phyloP scores from a whole-genome alignment of 2,329 filamentous ascomycete species.

The Sporothrix humicola region DNA sequence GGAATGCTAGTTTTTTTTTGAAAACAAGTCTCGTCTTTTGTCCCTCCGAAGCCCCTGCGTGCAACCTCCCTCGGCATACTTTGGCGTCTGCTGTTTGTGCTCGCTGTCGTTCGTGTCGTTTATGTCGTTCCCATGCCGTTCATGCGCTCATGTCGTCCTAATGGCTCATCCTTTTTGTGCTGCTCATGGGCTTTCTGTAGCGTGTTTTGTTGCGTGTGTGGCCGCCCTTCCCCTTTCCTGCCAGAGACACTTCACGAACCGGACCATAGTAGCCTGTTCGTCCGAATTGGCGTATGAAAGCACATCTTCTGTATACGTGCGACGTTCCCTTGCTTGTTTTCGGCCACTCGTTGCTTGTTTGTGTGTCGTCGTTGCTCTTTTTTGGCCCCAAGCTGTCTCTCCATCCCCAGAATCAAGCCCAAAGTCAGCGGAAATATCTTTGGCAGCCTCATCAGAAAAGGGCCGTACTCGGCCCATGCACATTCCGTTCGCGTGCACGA shows the following conservation, averaged over 20 bases:
- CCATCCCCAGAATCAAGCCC: background rate
- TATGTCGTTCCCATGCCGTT: constrained; percentile 3
- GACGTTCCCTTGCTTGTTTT: constrained; percentile 1
- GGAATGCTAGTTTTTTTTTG: background rate
- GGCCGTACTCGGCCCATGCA: background rate
- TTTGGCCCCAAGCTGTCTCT: constrained; percentile 13
- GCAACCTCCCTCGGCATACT: background rate
- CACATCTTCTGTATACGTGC: background rate
- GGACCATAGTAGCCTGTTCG: constrained; percentile 18
- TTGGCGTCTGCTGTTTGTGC: constrained; percentile 8
- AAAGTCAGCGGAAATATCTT: background rate
- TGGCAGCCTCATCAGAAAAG: background rate
- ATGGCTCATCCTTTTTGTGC: background rate
- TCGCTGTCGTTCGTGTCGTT: constrained; percentile 2
- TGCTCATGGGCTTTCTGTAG: background rate
- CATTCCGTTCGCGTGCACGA: background rate
- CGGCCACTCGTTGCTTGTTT: constrained; percentile 1
- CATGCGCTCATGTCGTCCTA: background rate
- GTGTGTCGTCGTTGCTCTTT: background rate
- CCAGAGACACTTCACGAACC: constrained; percentile 23
- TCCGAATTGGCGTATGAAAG: constrained; percentile 9
- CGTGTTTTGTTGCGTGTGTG: background rate
- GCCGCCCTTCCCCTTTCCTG: background rate
- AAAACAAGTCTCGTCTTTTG: background rate
- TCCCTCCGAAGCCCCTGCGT: background rate